These are phyloP conservation scores for Acanthamoeba pearcei DNA, from an alignment of 208 protist species.

Conservation along the genomic window DNA sequence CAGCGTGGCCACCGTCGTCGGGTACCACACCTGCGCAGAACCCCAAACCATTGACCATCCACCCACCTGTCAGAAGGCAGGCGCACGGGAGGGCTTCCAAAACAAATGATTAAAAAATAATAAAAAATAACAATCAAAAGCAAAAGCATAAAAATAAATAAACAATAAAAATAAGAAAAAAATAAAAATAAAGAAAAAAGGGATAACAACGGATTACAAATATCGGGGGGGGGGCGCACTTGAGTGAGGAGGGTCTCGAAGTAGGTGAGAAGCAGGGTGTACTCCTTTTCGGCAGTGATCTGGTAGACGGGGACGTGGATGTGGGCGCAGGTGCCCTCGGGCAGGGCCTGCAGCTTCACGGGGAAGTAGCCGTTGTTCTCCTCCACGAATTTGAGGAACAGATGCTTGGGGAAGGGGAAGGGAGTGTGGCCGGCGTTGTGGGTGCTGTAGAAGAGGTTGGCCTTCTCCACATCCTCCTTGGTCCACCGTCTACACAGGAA, in stretches of 20 bases:
- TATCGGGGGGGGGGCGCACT: not conserved
- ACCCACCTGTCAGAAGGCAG: no score
- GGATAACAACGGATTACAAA: not conserved
- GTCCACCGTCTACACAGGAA: conserved; percentile 78
- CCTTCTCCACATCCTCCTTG: conserved; percentile 74
- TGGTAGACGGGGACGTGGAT: conserved; percentile 80
- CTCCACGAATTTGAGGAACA: conserved; percentile 79
- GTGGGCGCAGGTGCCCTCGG: conserved; percentile 80
- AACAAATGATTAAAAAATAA: not conserved
- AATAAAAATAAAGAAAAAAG: not conserved
- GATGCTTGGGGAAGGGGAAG: conserved; percentile 78
- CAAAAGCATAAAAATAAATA: not conserved
- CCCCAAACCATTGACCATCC: not conserved
- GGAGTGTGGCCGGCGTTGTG: conserved; percentile 77
- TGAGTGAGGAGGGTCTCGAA: conserved; percentile 80
- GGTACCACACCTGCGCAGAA: conserved; percentile 75
- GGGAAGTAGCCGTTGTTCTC: conserved; percentile 81
- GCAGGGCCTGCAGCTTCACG: conserved; percentile 63
- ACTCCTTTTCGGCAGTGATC: conserved; percentile 79
- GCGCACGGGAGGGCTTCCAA: no score
- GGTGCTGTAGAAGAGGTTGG: conserved; percentile 76
- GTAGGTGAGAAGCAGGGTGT: conserved; percentile 78
- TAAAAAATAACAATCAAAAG: not conserved
- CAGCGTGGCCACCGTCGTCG: conserved; percentile 79
- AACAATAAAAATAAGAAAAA: not conserved